Evolutionary conservation across 1,139 yeast genomes (phyloP), one percentile per base, ranked within the genome.

Genomic region (Dujonia santamariae): DNA sequence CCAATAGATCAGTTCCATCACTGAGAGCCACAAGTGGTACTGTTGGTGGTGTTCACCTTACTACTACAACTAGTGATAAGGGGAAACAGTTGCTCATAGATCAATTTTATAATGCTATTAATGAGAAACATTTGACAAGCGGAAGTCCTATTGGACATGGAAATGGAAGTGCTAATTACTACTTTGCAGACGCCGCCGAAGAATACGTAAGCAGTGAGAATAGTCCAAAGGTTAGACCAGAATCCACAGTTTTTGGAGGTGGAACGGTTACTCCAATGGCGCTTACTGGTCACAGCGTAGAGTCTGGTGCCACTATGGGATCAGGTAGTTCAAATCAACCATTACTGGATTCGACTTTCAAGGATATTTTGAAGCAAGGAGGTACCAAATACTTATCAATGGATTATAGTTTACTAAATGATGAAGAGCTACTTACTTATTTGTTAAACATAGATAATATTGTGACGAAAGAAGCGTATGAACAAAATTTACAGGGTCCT

Each of bases 391-490:
- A 45, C 37, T 32, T 36, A 8, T 38, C 50, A 15, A 37, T 44
- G 19, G 42, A 42, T 11, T 35, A 35, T n/a, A 44, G 42, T 9
- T 40, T 51, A 17, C 39, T 45, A n/a, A 45, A 45, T 22, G 60
- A 57, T 34, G 57, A 55, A 4, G 60, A 54, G 8, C 42, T 64
- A 30, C 55, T 60, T 7, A 54, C 56, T 30, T 59, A 60, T 36
- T 44, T 63, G 28, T 41, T 65, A 14, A 62, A 63, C 36, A 58
- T 65, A 26, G 72, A 66, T 41, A 48, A 54, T 4, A 53, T 61
- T 9, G 39, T 53, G n/a, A 24, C 32, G 19, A 17, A 22, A 9
- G 32, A 29, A 15, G 17, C 17, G 8, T 17, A 12, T 9, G 30
- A 27, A n/a, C n/a, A n/a, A n/a, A n/a, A n/a, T n/a, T n/a, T n/a